phyloP scores from a whole-genome alignment of 169 alveolate genomes.

The Babesia caballi region DNA sequence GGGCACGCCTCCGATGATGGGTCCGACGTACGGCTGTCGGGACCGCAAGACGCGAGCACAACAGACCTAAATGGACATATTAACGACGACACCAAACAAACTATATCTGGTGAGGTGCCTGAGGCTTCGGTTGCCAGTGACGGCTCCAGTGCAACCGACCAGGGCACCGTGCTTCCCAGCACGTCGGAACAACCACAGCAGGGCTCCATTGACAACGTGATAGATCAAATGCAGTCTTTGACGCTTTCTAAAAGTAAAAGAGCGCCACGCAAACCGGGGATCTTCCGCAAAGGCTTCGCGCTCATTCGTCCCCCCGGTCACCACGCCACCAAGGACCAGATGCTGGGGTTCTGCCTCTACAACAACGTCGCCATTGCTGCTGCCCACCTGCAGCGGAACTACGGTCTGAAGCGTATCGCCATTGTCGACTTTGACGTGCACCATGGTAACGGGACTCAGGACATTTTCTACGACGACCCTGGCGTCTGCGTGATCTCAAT shows the following conservation, averaged over 20 bases:
- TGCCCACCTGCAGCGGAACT: conserved; percentile 78
- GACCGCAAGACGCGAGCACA: no score
- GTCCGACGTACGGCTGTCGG: not conserved
- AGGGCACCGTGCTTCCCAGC: not conserved
- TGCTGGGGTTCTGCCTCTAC: conserved; percentile 87
- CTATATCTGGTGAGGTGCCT: not conserved
- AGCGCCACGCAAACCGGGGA: not conserved
- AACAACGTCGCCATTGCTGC: conserved; percentile 93
- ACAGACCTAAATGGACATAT: no score
- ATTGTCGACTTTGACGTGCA: conserved; percentile 94
- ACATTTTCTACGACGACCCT: conserved; percentile 74
- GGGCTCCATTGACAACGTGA: not conserved
- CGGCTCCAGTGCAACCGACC: not conserved
- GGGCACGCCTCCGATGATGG: not conserved
- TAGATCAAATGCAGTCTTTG: not conserved
- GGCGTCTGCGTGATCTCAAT: conserved; percentile 68
- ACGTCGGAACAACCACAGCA: no score
- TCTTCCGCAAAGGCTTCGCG: conserved; percentile 74
- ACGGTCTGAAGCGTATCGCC: conserved; percentile 85
- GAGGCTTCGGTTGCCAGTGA: not conserved
- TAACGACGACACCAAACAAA: not conserved
- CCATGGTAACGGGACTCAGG: conserved; percentile 95
- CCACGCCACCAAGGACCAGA: conserved; percentile 70
- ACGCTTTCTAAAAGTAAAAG: not conserved
- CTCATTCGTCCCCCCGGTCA: conserved; percentile 77